Percentiles rank a stretch among this genome's conserved stretches.
Conservation (phyloP, 371 early-diverging fungal genomes). For the Apophysomyces ossiformis region DNA sequence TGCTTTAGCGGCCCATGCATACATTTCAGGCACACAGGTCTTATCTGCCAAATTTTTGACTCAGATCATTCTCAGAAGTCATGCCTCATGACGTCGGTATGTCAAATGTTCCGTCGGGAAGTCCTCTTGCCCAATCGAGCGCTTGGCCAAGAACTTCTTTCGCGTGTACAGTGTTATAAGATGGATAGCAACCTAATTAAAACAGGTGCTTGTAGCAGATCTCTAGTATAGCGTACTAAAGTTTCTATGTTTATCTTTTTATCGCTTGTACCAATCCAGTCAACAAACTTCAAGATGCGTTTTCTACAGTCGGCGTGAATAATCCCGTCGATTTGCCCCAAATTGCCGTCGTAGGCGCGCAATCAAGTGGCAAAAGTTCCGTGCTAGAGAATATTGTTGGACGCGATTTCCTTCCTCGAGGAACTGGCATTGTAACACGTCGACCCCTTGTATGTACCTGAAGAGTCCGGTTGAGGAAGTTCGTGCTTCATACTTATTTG, state of each 20-base stretch:
- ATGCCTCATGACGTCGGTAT: slow-evolving; percentile 1
- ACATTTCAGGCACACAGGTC: no score
- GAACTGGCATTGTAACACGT: slow-evolving; percentile 95
- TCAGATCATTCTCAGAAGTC: neutral
- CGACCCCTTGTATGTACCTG: slow-evolving; percentile 78
- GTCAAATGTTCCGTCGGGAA: neutral
- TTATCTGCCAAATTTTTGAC: neutral
- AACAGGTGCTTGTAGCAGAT: slow-evolving; percentile 35
- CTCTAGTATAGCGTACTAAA: neutral
- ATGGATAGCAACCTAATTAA: slow-evolving; percentile 63
- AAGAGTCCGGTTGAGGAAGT: neutral
- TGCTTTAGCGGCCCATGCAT: no score
- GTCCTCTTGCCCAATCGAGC: neutral
- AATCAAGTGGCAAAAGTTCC: slow-evolving; percentile 98
- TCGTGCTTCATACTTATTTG: no score
- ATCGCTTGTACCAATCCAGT: slow-evolving; percentile 35
- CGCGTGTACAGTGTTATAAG: neutral
- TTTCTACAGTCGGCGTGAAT: slow-evolving; percentile 93
- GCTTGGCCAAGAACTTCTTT: no score
- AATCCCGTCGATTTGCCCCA: slow-evolving; percentile 99
- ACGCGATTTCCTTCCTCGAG: slow-evolving; percentile 98
- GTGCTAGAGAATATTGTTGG: slow-evolving; percentile 99
- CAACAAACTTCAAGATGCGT: slow-evolving; percentile 97
- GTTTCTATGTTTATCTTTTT: neutral
- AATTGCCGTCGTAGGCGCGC: slow-evolving; percentile 98